Evolutionary conservation across 169 alveolate genomes (phyloP), one percentile per base, ranked within the genome.

Genomic region (Plasmodium malariae): DNA sequence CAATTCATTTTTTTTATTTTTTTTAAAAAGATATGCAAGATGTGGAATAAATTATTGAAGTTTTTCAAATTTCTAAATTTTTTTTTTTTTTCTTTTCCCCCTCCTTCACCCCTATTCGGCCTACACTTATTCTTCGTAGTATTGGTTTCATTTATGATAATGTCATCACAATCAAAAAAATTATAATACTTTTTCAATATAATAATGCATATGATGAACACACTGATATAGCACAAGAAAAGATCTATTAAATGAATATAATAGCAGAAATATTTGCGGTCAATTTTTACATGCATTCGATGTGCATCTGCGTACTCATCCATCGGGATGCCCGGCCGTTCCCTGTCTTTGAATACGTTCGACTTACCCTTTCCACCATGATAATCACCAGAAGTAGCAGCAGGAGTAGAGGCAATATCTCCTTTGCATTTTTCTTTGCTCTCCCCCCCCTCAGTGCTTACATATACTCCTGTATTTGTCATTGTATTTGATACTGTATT

Each of bases 1-100:
- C 89, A 78, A 19, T 78, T 78, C 3, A 78, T 19, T 36, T 78
- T 51, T 63, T 78, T 78, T 0, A 78, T 78, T 63, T 55, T 78
- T 37, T 78, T 78, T 40, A 78, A 57, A 63, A 78, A 55, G 7
- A 78, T n/a, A 40, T 63, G 57, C 40, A 78, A 37, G 1, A 63
- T 28, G 12, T 19, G 21, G 34, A 62, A 78, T n/a, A 78, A 36
- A 19, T 62, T 78, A 45, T 78, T 78, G 36, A 78, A 17, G 45
- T 36, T 63, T 74, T 34, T 37, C 6, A 55, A 28, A n/a, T 26
- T 68, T 19, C 7, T 45, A 54, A 14, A 19, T 3, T 40, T 40
- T 34, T 65, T 34, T n/a, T 19, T 37, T 11, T 65, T 21, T 11
- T 40, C 57, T 11, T 55, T 55, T n/a, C 26, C 26, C 17, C 9